Evolutionary conservation across 1,284 basidiomycete genomes (phyloP).

Genomic region (Apiotrichum sp.): DNA sequence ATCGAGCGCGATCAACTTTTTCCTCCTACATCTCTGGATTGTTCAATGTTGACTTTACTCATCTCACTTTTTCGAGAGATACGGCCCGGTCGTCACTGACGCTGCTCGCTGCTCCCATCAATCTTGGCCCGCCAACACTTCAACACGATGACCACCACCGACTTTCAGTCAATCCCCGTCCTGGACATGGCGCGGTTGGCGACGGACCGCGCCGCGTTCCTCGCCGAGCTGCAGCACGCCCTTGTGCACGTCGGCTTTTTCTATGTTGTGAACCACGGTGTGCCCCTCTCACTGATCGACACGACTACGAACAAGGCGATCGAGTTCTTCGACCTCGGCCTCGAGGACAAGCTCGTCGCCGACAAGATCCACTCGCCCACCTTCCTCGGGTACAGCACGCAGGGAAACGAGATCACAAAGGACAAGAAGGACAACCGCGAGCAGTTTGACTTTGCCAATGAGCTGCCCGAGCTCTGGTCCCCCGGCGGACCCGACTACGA

Average conservation of each 20-base stretch:
- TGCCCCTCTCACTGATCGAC: constrained; percentile 7
- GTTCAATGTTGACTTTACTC: too few relatives aligned
- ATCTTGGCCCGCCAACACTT: too few relatives aligned
- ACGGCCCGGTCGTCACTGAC: too few relatives aligned
- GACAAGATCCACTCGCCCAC: constrained; percentile 20
- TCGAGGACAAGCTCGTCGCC: constrained; percentile 32
- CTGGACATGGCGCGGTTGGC: constrained; percentile 13
- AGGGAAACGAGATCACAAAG: constrained; percentile 21
- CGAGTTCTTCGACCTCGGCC: constrained; percentile 28
- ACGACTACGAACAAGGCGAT: constrained; percentile 6
- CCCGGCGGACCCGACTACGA: constrained; percentile 12
- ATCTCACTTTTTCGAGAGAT: too few relatives aligned
- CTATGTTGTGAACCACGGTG: constrained; percentile 18
- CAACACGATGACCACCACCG: constrained; percentile 1
- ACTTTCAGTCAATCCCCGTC: constrained; percentile 15
- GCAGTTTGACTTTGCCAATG: constrained; percentile 21
- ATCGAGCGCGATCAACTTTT: too few relatives aligned
- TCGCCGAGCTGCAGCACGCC: constrained; percentile 14
- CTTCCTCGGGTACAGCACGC: constrained; percentile 16
- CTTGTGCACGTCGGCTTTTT: constrained; percentile 17
- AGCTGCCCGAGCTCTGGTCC: constrained; percentile 10
- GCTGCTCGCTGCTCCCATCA: too few relatives aligned
- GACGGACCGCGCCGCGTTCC: constrained; percentile 7
- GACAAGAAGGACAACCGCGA: constrained; percentile 20
- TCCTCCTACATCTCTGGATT: too few relatives aligned